Base-by-base conservation (phyloP, 768 basidiomycete species). In the Lactifluus pinguis region DNA sequence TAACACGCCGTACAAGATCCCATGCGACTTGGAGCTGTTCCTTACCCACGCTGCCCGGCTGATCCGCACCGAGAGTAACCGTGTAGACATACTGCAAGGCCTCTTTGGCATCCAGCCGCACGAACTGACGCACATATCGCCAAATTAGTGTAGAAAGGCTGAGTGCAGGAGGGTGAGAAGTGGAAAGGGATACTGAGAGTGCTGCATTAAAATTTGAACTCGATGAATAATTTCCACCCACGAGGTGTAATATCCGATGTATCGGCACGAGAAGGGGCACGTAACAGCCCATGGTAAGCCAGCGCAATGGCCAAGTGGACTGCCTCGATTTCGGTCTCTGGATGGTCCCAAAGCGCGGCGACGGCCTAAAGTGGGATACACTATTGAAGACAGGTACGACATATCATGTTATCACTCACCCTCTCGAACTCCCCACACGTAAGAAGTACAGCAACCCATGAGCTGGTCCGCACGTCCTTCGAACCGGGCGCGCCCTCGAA, bases 371-470 rank as follows among this genome's bases (percentile, higher is more conserved):
- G 7, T n/a, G 51, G 53, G 38, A 53, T 39, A 10, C 14, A 30
- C 19, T 7, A 53, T 42, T 29, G 34, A 17, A 9, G 17, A 39
- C 29, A 38, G 3, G 39, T 17, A 30, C 32, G 41, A 32, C 10
- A 4, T 15, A 44, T 49, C 29, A 21, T 9, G 10, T 5, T 9
- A 1, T 2, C 19, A 74, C 84, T 60, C 62, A 92, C 94, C 72
- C 89, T 76, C 73, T 99, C 97, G 67, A 98, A 99, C 70, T 97
- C 89, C 14, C 93, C 97, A 66, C 89, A 92, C 76, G 94, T 86
- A 21, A 97, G 79, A 63, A 98, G 73, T 1, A 98, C 85, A 61
- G 83, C 82, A 4, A 89, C 85, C 90, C 90, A 93, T 8, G 84
- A 77, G 36, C 89, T 87, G 38, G 79, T 80, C 62, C 78, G 81